These are phyloP conservation scores for Hydrangea macrophylla DNA, from an alignment of 148 eudicot genomes.

Conservation along the genomic window DNA sequence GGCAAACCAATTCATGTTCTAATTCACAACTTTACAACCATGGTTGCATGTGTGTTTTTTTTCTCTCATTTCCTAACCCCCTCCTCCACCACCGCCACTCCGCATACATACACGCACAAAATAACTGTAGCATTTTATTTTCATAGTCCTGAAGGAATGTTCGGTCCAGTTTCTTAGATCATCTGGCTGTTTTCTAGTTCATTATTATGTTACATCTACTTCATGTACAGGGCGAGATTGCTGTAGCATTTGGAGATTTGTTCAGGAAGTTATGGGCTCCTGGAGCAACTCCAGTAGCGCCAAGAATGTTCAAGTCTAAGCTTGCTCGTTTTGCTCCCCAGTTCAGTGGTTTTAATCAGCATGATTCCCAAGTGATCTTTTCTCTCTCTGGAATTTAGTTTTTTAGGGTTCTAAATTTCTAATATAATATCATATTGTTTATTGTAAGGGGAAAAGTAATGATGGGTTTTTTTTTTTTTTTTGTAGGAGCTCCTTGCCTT, in stretches of 20 bases:
- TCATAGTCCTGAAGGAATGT: not conserved
- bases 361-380: constrained; percentile 78
- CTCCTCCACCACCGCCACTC: too few relatives aligned
- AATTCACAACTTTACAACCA: too few relatives aligned
- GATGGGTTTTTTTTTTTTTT: not conserved
- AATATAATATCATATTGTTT: too few relatives aligned
- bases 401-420: not conserved
- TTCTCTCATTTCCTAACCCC: too few relatives aligned
- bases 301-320: constrained; percentile 76
- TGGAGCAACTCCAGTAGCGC: constrained; percentile 81
- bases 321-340: constrained; percentile 97
- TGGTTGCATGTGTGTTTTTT: too few relatives aligned
- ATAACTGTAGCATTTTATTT: not conserved
- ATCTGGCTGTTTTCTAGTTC: not conserved
- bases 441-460: not conserved
- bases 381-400: constrained; percentile 8
- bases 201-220: constrained; percentile 17
- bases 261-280: constrained; percentile 96
- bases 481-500: constrained; percentile 88
- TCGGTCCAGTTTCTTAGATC: not conserved
- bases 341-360: constrained; percentile 95
- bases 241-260: constrained; percentile 90
- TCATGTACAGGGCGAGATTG: constrained; percentile 85
- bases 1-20: too few relatives aligned
- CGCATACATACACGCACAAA: too few relatives aligned